These are phyloP conservation scores for Lactarius tabidus DNA, from an alignment of 768 basidiomycete species.

Conservation along the genomic window DNA sequence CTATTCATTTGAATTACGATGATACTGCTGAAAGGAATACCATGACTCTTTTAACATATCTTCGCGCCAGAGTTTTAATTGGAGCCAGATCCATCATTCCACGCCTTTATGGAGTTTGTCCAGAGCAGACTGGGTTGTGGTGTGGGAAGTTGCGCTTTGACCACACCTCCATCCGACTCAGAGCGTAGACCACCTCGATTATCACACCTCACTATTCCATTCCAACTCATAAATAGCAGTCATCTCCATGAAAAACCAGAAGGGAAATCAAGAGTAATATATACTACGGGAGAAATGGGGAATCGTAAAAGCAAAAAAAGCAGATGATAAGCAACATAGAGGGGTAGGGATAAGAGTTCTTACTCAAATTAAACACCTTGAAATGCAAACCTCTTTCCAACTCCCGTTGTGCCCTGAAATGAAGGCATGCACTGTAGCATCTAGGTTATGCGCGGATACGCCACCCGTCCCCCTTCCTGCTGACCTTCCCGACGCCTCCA, in stretches of 20 bases:
- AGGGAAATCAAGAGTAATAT: not conserved
- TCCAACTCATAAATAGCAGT: not conserved
- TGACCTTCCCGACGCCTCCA: conserved; percentile 80
- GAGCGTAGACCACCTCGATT: too few species aligned
- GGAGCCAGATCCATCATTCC: too few species aligned
- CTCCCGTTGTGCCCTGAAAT: not conserved
- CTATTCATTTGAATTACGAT: not conserved
- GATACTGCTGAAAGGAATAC: not conserved
- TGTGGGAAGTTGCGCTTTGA: too few species aligned
- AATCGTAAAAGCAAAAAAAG: not conserved
- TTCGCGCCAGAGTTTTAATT: not conserved
- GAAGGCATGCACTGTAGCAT: not conserved
- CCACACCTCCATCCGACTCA: too few species aligned
- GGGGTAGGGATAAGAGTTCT: not conserved
- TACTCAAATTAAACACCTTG: not conserved
- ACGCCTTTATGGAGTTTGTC: too few species aligned
- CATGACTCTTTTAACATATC: not conserved
- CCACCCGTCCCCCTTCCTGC: conserved; percentile 77
- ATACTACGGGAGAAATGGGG: not conserved
- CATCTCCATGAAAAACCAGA: not conserved
- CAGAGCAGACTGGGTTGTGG: too few species aligned
- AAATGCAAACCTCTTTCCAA: not conserved
- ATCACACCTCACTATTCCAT: not conserved
- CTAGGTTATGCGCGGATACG: conserved; percentile 52
- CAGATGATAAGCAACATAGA: not conserved